Evolutionary conservation across 208 protist species (phyloP), one percentile per base, ranked within the genome.

Genomic region (Novymonas esmeraldas): DNA sequence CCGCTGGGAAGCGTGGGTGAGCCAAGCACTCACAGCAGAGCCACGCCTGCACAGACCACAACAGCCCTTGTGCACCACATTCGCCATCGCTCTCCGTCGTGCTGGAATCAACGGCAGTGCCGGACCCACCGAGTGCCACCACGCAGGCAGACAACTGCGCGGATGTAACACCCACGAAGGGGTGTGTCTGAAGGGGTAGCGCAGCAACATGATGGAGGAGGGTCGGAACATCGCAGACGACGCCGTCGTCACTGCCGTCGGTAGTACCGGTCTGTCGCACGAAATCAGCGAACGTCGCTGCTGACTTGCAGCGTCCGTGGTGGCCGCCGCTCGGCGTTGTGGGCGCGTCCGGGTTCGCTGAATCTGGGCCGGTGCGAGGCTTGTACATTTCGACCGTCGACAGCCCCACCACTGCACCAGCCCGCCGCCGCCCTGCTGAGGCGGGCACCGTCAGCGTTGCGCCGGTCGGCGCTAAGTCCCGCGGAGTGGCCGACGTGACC

Each of bases 1-100:
- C 79, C 0, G 70, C 65, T 0, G 77, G 76, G 51, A 94, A 85
- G 26, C 78, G 73, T 6, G 83, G 71, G 56, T 90, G 84, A 4
- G 83, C 55, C 48, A 91, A 41, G 45, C 75, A 82, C 34, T 78
- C 69, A 31, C 75, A 79, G 68, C 84, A 85, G 42, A 78, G 72
- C 55, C 86, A 49, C n/a, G 67, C 80, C 18, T 65, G 81, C 60
- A 71, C 29, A 7, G 71, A 60, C 46, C 58, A 56, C 31, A 28
- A 41, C 44, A 39, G 56, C 38, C 24, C 38, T 13, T 44, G 24
- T n/a, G 24, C 38, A 2, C 56, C 41, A 29, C 34, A 61, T 31
- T 61, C 6, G 38, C 13, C 31, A 4, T 36, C 39, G 13, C 34
- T 31, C 46, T 22, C 41, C 14, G 36, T 38, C 41, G 45, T 59